Percentiles rank a stretch among this genome's conserved stretches.
These are phyloP conservation scores for Diplosphaera chodatii DNA, from an alignment of 139 green algal species.

Conservation along the genomic window DNA sequence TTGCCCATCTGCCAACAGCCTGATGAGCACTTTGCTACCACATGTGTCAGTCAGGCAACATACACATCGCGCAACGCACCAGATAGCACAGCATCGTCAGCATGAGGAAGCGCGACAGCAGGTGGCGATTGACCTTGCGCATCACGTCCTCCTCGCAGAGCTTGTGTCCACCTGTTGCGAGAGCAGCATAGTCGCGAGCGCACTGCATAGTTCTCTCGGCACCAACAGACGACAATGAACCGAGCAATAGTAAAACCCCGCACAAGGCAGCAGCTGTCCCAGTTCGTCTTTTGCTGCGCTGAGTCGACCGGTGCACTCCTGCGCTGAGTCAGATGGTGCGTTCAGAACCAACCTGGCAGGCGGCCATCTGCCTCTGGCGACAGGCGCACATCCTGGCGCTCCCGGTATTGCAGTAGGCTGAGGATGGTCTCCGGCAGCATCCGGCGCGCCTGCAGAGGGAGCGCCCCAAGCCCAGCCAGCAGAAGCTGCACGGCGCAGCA, in stretches of 20 bases:
- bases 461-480: not conserved
- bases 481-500: not conserved
- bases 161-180: not conserved
- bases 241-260: no score
- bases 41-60: not conserved
- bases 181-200: no score
- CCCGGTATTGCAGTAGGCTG: not conserved
- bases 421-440: not conserved
- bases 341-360: no score
- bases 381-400: not conserved
- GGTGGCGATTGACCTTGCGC: conserved; percentile 33
- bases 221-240: no score
- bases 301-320: no score
- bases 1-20: no score
- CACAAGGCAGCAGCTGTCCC: no score
- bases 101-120: conserved; percentile 35
- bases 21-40: no score
- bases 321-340: no score
- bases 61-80: not conserved
- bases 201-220: no score
- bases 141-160: conserved; percentile 16
- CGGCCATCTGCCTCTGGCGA: no score
- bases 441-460: not conserved
- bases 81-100: conserved; percentile 25
- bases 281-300: no score